These are phyloP conservation scores for Leishmania arabica DNA, from an alignment of 208 protist species.

Conservation along the genomic window DNA sequence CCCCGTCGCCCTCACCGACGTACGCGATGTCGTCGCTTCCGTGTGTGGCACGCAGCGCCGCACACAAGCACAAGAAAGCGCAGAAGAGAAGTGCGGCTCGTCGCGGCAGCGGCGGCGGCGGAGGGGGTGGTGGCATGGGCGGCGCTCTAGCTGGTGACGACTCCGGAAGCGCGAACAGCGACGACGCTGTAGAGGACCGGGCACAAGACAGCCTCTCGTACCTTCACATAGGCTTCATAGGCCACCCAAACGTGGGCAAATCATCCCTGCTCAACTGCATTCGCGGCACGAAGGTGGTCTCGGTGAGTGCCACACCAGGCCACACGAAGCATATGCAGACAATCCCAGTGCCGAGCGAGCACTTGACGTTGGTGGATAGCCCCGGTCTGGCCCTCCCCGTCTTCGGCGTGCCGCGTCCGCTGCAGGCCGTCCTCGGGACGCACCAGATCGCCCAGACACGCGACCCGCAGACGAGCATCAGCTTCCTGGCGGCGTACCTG, in stretches of 20 bases:
- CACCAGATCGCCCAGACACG: conserved; percentile 97
- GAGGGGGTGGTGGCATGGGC: background rate
- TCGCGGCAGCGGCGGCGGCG: background rate
- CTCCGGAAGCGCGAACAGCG: conserved; percentile 17
- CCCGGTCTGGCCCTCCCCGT: conserved; percentile 95
- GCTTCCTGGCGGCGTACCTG: conserved; percentile 92
- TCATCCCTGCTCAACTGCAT: conserved; percentile 96
- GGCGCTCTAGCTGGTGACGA: conserved; percentile 2
- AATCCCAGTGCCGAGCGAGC: conserved; percentile 86
- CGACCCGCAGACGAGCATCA: conserved; percentile 94
- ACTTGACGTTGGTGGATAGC: conserved; percentile 94
- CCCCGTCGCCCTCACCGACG: background rate
- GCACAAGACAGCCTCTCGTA: conserved; percentile 28
- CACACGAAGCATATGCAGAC: conserved; percentile 98
- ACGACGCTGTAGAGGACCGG: conserved; percentile 22
- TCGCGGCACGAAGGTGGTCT: conserved; percentile 95
- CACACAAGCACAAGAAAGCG: conserved; percentile 17
- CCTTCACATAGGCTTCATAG: conserved; percentile 86
- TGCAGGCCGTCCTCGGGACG: conserved; percentile 95
- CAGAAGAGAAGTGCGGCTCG: conserved; percentile 19
- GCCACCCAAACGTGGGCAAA: conserved; percentile 96
- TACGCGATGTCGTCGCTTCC: conserved; percentile 18
- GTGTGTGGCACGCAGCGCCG: conserved; percentile 12
- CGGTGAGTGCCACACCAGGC: conserved; percentile 93
- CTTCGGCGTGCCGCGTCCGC: conserved; percentile 61